Base-by-base conservation (phyloP, 2,329 filamentous ascomycete genomes). In the Fusarium drepaniforme region DNA sequence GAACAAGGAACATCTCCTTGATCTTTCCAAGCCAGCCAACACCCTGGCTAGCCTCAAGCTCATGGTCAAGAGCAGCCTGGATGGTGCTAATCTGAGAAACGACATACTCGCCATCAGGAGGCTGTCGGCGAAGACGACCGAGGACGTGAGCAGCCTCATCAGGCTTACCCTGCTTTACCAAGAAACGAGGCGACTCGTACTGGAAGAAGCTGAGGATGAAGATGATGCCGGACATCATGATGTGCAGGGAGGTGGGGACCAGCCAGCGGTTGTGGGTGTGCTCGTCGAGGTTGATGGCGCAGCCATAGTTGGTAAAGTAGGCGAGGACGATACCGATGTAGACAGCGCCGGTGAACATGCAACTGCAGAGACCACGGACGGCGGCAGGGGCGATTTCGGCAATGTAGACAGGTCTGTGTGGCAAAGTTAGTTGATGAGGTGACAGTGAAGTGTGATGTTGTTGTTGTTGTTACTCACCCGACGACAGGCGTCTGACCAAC, bases 311-410 rank as follows among this genome's bases (percentile, higher is more conserved):
- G 69, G 92, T 90, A 78, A 95, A 96, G 84, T 95, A 96, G 11
- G 92, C 93, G 18, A 96, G 86, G 77, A 96, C 93, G 71, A 95
- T 94, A 28, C 93, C 94, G 64, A 94, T 83, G 79, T 96, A 96
- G 25, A 96, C 93, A 60, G 84, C 83, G 5, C 85, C 85, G 11
- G 84, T 86, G 78, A 86, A 86, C 77, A 85, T 82, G 69, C 84
- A 93, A 2, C 93, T 94, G 79, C 93, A 95, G 25, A 96, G 89
- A 74, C 94, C 93, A 65, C 93, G 90, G 68, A 94, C 86, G 2
- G 90, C 89, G 3, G 91, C 90, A 0, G 93, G 93, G 0, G 93
- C 89, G 44, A 93, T 91, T 82, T 95, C 93, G 6, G 92, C 91
- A 33, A 95, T 89, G 81, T 94, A 95, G 2, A 94, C 88, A 0